phyloP scores from a whole-genome alignment of 2,329 filamentous ascomycete genomes.

The Colletotrichum sp. region DNA sequence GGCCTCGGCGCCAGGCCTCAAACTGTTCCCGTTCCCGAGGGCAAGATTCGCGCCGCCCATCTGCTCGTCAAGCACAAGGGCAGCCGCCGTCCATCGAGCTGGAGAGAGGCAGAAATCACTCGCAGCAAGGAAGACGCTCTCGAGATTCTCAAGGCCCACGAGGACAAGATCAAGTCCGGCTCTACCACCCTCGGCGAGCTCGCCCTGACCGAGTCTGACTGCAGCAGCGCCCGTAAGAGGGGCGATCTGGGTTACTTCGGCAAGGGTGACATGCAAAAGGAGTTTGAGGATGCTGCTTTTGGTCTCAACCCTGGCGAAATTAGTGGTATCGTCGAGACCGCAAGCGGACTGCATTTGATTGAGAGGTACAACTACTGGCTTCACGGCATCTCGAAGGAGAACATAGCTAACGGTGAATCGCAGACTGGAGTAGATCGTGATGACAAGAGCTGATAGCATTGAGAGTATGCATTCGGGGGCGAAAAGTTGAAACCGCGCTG shows the following conservation, averaged over 20 bases:
- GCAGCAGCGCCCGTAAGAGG: constrained; percentile 91
- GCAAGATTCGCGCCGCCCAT: constrained; percentile 93
- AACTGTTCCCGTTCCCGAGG: constrained; percentile 54
- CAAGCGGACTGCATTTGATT: constrained; percentile 94
- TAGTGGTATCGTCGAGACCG: constrained; percentile 87
- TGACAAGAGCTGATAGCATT: not conserved
- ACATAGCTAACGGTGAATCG: constrained; percentile 60
- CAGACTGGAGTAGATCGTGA: constrained; percentile 39
- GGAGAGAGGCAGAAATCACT: constrained; percentile 88
- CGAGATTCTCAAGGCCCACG: constrained; percentile 76
- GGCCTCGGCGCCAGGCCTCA: constrained; percentile 44
- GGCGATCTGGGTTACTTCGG: constrained; percentile 97
- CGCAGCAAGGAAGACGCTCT: constrained; percentile 87
- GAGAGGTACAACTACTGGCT: constrained; percentile 70
- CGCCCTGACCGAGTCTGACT: constrained; percentile 89
- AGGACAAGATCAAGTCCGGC: constrained; percentile 76
- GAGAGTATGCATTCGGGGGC: not conserved
- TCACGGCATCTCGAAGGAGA: not conserved
- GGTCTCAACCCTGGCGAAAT: constrained; percentile 86
- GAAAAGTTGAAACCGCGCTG: constrained; percentile 3
- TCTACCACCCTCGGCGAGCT: constrained; percentile 77
- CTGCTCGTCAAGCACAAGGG: constrained; percentile 92
- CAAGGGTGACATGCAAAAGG: constrained; percentile 95
- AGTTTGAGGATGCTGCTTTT: constrained; percentile 97
- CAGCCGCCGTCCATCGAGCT: constrained; percentile 88